Evolutionary conservation across 805 yeast genomes (phyloP).

Genomic region (Zygosaccharomyces siamensis): DNA sequence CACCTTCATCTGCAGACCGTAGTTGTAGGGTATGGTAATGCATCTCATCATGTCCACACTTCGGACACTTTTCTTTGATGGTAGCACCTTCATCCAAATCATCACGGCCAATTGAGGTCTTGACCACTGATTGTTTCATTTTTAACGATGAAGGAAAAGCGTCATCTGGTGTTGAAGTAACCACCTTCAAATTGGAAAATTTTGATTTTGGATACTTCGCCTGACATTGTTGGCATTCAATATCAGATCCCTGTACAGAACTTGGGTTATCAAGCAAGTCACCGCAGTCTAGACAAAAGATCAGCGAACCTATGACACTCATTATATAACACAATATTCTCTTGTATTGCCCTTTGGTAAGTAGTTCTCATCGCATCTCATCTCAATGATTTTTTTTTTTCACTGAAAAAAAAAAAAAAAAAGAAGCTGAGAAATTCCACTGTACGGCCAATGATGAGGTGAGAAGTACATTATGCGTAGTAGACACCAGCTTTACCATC

Average conservation of each 20-base stretch:
- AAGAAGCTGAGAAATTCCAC: neutral
- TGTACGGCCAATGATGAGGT: neutral
- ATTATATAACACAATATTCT: conserved; percentile 36
- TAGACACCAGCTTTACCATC: conserved; percentile 15
- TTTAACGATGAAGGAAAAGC: conserved; percentile 88
- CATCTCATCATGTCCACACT: conserved; percentile 98
- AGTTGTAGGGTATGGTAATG: conserved; percentile 93
- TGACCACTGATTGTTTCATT: conserved; percentile 82
- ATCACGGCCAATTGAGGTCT: conserved; percentile 68
- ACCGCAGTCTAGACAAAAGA: conserved; percentile 92
- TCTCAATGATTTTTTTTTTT: conserved; percentile 5
- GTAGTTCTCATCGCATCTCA: neutral
- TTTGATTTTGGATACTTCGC: conserved; percentile 35
- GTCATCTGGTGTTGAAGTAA: conserved; percentile 81
- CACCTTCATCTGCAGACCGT: conserved; percentile 99
- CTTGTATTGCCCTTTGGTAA: neutral
- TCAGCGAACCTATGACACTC: conserved; percentile 94
- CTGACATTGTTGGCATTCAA: conserved; percentile 55
- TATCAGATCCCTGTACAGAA: conserved; percentile 37
- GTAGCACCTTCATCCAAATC: conserved; percentile 95
- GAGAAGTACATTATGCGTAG: neutral
- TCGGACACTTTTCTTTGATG: conserved; percentile 96
- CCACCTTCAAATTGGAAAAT: conserved; percentile 76
- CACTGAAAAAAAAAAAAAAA: neutral
- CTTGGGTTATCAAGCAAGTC: conserved; percentile 69